Conservation (phyloP, 164 flowering plant species). For the Magnolia kwangsiensis region DNA sequence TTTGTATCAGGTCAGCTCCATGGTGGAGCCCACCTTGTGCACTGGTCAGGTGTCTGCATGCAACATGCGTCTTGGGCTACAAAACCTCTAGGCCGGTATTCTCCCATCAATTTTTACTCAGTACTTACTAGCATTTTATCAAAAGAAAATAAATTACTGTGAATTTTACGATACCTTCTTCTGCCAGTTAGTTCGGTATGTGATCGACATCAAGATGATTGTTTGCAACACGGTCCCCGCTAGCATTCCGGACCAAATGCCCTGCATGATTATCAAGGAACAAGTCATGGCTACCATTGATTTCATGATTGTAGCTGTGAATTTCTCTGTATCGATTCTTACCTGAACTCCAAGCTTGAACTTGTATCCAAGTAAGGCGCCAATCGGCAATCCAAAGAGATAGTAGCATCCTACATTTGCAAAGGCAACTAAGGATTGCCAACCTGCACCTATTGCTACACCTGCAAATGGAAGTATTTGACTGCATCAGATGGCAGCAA, state of each 20-base stretch:
- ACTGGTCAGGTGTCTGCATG: too few species aligned
- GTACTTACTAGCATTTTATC: too few species aligned
- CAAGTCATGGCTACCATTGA: background rate
- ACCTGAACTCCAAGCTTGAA: constrained; percentile 31
- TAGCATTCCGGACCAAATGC: constrained; percentile 50
- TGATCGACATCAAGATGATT: constrained; percentile 21
- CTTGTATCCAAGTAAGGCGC: constrained; percentile 43
- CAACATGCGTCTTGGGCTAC: too few species aligned
- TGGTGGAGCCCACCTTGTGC: too few species aligned
- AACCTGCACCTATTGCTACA: constrained; percentile 64
- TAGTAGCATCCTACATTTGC: constrained; percentile 49
- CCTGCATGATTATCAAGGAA: constrained; percentile 18
- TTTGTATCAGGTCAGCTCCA: too few species aligned
- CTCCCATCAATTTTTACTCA: too few species aligned
- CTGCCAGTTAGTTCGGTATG: constrained; percentile 40
- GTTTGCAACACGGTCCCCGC: constrained; percentile 39
- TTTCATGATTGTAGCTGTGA: background rate
- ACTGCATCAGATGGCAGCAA: too few species aligned
- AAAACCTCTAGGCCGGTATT: too few species aligned
- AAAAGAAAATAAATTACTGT: too few species aligned
- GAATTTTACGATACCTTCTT: constrained; percentile 30
- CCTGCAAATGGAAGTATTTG: constrained; percentile 27
- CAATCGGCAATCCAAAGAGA: constrained; percentile 48
- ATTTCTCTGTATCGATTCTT: background rate
- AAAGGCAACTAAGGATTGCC: constrained; percentile 47